Evolutionary conservation across 306 rosid genomes (phyloP).

Genomic region (Ormosia emarginata): DNA sequence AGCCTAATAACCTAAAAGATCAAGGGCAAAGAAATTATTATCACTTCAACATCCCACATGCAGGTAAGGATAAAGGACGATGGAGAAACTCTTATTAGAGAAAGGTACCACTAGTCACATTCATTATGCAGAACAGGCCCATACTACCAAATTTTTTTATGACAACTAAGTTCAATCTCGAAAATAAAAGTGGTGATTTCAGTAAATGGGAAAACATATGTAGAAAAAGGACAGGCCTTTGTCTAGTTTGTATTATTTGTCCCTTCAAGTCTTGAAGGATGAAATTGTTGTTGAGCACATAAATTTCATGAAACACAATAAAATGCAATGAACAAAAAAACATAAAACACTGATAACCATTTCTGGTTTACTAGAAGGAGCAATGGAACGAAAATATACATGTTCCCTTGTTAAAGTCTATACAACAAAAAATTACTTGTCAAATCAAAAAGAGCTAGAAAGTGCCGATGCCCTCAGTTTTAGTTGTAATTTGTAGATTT

Average conservation of each 20-base stretch:
- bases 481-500: constrained; percentile 5
- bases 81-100: neutral
- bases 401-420: neutral
- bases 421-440: neutral
- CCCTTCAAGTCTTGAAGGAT: neutral
- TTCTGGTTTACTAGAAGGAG: neutral
- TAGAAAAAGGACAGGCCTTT: neutral
- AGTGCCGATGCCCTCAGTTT: neutral
- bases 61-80: neutral
- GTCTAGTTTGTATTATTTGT: neutral
- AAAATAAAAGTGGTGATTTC: neutral
- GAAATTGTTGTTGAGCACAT: neutral
- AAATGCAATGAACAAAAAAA: neutral
- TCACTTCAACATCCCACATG: constrained; percentile 4
- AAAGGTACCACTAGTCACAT: neutral
- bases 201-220: neutral
- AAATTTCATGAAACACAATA: neutral
- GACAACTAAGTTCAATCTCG: neutral
- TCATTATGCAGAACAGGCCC: neutral
- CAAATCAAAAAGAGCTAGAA: neutral
- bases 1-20: constrained; percentile 67
- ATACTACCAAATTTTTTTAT: neutral
- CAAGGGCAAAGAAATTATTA: constrained; percentile 12
- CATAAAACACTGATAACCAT: neutral
- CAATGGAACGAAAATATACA: neutral